Percentiles rank a stretch among this genome's conserved stretches.
Conservation (phyloP, 192 early-diverging fungal species). For the Entomortierella lignicola region DNA sequence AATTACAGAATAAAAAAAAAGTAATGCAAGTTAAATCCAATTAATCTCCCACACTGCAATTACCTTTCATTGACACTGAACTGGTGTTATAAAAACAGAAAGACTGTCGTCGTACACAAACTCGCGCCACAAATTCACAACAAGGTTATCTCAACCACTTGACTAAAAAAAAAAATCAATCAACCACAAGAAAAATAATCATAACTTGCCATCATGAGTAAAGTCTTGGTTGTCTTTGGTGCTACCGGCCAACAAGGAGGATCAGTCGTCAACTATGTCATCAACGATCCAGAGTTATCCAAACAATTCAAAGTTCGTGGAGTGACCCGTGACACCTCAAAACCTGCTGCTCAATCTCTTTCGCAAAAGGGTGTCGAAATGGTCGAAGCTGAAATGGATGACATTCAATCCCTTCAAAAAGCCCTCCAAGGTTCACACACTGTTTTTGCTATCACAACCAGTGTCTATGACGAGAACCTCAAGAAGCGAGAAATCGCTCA, state of each 20-base stretch:
- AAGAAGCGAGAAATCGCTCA: constrained; percentile 7
- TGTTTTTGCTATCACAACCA: constrained; percentile 26
- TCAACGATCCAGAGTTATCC: constrained; percentile 24
- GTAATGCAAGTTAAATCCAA: no score
- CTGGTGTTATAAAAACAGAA: no score
- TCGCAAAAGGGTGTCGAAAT: constrained; percentile 22
- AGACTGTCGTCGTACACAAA: no score
- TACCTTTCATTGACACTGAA: no score
- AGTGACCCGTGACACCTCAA: constrained; percentile 22
- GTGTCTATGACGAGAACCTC: constrained; percentile 14
- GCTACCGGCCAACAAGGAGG: constrained; percentile 30
- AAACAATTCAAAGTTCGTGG: constrained; percentile 22
- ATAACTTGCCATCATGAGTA: constrained; percentile 30
- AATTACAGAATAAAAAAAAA: no score
- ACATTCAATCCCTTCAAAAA: constrained; percentile 16
- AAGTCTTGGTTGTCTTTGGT: constrained; percentile 28
- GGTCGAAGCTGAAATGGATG: constrained; percentile 18
- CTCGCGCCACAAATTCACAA: no score
- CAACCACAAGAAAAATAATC: no score
- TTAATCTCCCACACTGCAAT: no score
- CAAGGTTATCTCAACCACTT: no score
- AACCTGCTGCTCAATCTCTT: constrained; percentile 12
- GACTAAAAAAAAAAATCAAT: no score
- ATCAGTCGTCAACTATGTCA: constrained; percentile 16
- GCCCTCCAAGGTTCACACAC: constrained; percentile 32